Percentiles rank a stretch among this genome's conserved stretches.
phyloP scores from a whole-genome alignment of 768 basidiomycete genomes.

The Cyclocybe aegerita region DNA sequence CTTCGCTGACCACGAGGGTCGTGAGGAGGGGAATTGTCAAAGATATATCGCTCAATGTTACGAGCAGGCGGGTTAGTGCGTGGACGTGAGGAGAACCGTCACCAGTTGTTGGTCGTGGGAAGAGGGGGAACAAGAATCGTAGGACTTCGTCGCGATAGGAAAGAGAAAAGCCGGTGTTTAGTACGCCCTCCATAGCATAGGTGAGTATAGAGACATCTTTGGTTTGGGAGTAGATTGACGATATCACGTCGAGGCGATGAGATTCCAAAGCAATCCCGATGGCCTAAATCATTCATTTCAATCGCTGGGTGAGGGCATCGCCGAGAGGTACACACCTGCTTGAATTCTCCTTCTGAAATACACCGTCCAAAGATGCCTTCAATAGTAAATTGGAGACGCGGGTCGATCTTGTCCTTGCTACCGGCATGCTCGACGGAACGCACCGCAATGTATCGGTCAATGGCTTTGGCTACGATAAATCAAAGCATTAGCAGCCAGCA shows the following conservation, averaged over 20 bases:
- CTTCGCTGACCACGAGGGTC: slow-evolving; percentile 69
- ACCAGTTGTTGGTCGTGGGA: slow-evolving; percentile 71
- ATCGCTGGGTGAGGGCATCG: slow-evolving; percentile 11
- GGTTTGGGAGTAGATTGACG: slow-evolving; percentile 70
- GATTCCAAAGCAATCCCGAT: slow-evolving; percentile 96
- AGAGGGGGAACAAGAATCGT: slow-evolving; percentile 79
- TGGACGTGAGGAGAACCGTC: slow-evolving; percentile 76
- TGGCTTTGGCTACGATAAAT: slow-evolving; percentile 74
- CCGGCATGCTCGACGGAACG: slow-evolving; percentile 56
- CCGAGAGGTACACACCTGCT: slow-evolving; percentile 59
- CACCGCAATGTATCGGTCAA: slow-evolving; percentile 86
- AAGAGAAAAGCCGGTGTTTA: slow-evolving; percentile 87
- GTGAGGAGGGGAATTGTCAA: slow-evolving; percentile 74
- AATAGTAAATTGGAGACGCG: slow-evolving; percentile 79
- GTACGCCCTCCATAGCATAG: slow-evolving; percentile 90
- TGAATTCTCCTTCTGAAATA: slow-evolving; percentile 86
- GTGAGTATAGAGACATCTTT: slow-evolving; percentile 78
- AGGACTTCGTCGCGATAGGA: slow-evolving; percentile 82
- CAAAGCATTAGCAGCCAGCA: background rate
- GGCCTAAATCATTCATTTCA: slow-evolving; percentile 48
- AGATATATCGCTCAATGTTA: slow-evolving; percentile 82
- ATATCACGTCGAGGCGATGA: slow-evolving; percentile 82
- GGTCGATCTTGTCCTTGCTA: slow-evolving; percentile 67
- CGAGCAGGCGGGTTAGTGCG: slow-evolving; percentile 83
- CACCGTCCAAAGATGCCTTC: slow-evolving; percentile 88